Conservation (phyloP, 768 basidiomycete species). For the Russula griseocarnosa region DNA sequence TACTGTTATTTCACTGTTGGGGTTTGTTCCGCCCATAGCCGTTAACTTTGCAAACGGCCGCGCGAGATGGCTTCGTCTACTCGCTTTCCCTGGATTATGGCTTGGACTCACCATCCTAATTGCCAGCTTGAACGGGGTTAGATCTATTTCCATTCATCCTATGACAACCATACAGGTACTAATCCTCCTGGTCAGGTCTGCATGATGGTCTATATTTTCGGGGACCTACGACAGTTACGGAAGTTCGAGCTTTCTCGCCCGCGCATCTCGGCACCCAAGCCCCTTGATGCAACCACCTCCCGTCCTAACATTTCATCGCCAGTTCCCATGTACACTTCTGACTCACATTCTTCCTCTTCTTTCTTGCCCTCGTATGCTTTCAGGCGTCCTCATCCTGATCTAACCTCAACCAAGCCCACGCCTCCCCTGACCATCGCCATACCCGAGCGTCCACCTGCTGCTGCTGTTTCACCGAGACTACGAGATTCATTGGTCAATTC, state of each 20-base stretch:
- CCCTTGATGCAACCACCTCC: constrained; percentile 13
- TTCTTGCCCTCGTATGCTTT: constrained; percentile 21
- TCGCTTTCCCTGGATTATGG: constrained; percentile 66
- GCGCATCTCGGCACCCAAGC: constrained; percentile 48
- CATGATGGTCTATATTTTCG: constrained; percentile 73
- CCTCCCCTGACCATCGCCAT: constrained; percentile 14
- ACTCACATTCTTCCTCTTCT: constrained; percentile 20
- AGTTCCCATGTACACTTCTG: constrained; percentile 9
- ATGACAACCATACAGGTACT: neutral
- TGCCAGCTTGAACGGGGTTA: constrained; percentile 62
- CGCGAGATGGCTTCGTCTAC: constrained; percentile 55
- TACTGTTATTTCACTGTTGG: constrained; percentile 44
- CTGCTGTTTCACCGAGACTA: constrained; percentile 1
- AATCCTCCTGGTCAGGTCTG: constrained; percentile 41
- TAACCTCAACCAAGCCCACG: neutral
- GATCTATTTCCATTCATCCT: constrained; percentile 21
- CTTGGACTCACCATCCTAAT: constrained; percentile 59
- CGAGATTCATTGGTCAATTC: constrained; percentile 21
- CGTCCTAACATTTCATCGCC: constrained; percentile 25
- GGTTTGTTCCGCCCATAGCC: constrained; percentile 38
- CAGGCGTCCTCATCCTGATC: constrained; percentile 9
- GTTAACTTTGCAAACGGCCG: constrained; percentile 45
- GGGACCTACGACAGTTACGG: constrained; percentile 72
- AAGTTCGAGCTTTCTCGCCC: constrained; percentile 75
- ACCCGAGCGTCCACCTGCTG: constrained; percentile 3